Percentiles rank a stretch among this genome's conserved stretches.
Conservation (phyloP, 805 yeast species). For the Schwanniomyces vanrijiae region DNA sequence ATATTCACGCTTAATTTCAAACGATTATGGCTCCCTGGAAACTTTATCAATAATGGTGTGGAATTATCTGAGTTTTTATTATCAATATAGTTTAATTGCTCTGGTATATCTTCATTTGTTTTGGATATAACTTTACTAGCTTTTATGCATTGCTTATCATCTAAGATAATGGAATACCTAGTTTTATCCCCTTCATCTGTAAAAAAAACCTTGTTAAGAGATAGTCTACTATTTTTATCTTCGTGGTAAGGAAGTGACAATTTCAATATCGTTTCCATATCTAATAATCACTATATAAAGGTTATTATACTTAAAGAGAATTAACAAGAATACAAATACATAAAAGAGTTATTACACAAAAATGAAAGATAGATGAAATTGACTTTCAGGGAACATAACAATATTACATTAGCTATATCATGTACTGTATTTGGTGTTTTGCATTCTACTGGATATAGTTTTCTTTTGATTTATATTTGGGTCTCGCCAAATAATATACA, state of each 20-base stretch:
- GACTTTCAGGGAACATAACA: not conserved
- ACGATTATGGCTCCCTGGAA: constrained; percentile 20
- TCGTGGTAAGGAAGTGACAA: constrained; percentile 29
- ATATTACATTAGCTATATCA: constrained; percentile 1
- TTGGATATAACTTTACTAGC: constrained; percentile 16
- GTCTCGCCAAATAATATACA: not conserved
- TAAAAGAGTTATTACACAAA: constrained; percentile 1
- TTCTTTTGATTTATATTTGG: too few species aligned
- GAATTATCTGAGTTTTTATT: constrained; percentile 10
- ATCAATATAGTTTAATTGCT: constrained; percentile 25
- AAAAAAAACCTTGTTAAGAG: constrained; percentile 22
- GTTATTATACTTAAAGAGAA: not conserved
- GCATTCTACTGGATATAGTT: not conserved
- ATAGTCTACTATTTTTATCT: constrained; percentile 10
- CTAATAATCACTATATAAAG: not conserved
- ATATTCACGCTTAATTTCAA: constrained; percentile 31
- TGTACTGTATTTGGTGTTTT: not conserved
- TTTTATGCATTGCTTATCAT: constrained; percentile 19
- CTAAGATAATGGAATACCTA: constrained; percentile 19
- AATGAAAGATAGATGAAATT: not conserved
- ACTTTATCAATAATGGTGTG: constrained; percentile 32
- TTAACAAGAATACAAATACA: not conserved
- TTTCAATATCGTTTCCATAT: constrained; percentile 13
- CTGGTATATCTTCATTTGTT: constrained; percentile 11
- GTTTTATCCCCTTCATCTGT: constrained; percentile 26